Conservation (phyloP, 495 filamentous ascomycete genomes). For the Daldinia grandis region DNA sequence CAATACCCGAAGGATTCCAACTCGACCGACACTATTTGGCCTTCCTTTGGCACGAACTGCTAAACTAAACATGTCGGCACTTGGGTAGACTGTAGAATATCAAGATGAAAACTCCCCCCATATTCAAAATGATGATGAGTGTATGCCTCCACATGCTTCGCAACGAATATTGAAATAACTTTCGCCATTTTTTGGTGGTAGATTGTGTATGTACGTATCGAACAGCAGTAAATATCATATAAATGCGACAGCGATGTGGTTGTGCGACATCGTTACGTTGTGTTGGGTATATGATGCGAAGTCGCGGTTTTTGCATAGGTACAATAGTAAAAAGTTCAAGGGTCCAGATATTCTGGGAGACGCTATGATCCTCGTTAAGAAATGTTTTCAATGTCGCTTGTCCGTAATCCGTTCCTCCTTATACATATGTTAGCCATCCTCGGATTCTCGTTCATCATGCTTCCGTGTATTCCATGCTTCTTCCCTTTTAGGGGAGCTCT, state of each 20-base stretch:
- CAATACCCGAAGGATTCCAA: conserved; percentile 19
- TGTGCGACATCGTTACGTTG: conserved; percentile 22
- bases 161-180: conserved; percentile 11
- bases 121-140: not conserved
- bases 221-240: conserved; percentile 24
- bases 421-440: conserved; percentile 30
- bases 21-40: not conserved
- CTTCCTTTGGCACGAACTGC: not conserved
- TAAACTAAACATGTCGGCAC: not conserved
- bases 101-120: conserved; percentile 1
- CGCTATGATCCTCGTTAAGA: conserved; percentile 30
- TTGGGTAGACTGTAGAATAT: conserved; percentile 7
- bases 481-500: not conserved
- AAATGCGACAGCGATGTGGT: conserved; percentile 9
- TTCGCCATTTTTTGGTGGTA: conserved; percentile 23
- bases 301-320: conserved; percentile 27
- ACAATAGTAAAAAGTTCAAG: conserved; percentile 29
- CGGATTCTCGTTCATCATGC: conserved; percentile 27
- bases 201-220: conserved; percentile 27
- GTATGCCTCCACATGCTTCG: not conserved
- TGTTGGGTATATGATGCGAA: conserved; percentile 38
- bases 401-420: conserved; percentile 25
- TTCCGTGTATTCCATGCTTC: conserved; percentile 20
- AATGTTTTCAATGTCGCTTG: conserved; percentile 32
- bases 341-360: conserved; percentile 22